Percentiles rank a stretch among this genome's conserved stretches.
These are phyloP conservation scores for Arabidopsis arenosa DNA, from an alignment of 345 rosid genomes.

Conservation along the genomic window DNA sequence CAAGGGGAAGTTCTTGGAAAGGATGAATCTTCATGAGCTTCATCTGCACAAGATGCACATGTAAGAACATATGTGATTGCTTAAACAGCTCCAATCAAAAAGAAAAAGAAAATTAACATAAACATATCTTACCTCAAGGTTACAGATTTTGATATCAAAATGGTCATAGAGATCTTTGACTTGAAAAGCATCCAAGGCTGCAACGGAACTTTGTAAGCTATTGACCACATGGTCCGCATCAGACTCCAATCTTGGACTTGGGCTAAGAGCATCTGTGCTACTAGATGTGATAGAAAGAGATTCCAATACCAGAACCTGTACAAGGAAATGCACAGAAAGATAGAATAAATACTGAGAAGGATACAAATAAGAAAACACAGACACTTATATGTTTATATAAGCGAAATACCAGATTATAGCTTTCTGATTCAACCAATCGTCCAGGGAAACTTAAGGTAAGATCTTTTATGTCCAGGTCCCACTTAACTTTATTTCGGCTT, in stretches of 20 bases:
- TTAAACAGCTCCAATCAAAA: conserved; percentile 27
- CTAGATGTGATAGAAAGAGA: conserved; percentile 54
- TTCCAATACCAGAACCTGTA: conserved; percentile 62
- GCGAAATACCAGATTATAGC: conserved; percentile 65
- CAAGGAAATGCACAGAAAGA: conserved; percentile 34
- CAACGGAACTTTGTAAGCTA: conserved; percentile 45
- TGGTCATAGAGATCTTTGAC: conserved; percentile 62
- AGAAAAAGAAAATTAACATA: background rate
- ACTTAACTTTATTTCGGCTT: conserved; percentile 59
- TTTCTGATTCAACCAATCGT: conserved; percentile 51
- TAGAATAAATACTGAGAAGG: conserved; percentile 16
- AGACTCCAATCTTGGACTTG: conserved; percentile 47
- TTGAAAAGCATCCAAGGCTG: conserved; percentile 44
- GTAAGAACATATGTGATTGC: conserved; percentile 28
- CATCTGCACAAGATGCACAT: conserved; percentile 56
- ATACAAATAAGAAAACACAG: conserved; percentile 3
- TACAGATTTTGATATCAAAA: conserved; percentile 60
- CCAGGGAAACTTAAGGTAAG: conserved; percentile 60
- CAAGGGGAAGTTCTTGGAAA: conserved; percentile 49
- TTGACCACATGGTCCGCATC: conserved; percentile 44
- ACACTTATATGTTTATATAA: conserved; percentile 12
- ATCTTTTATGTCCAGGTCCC: conserved; percentile 63
- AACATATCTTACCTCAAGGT: conserved; percentile 61
- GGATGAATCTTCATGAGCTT: conserved; percentile 50
- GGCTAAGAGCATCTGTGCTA: conserved; percentile 46